These are phyloP conservation scores for Mycena rosella DNA, from an alignment of 768 basidiomycete species.

Conservation along the genomic window DNA sequence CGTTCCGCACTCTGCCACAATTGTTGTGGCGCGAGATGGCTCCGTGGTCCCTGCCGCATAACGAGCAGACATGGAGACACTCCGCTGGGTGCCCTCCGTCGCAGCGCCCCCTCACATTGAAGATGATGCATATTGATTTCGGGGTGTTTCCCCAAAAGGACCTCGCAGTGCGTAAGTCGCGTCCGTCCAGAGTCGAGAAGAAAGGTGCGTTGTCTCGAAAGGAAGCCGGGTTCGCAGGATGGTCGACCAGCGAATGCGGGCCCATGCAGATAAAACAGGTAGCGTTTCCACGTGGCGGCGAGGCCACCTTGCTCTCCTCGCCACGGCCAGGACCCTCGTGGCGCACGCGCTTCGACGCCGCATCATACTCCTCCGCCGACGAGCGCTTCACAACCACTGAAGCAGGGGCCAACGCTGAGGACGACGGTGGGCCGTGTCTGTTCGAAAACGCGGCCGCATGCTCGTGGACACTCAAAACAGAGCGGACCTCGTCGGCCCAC, in stretches of 20 bases:
- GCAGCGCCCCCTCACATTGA: no score
- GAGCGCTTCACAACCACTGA: neutral
- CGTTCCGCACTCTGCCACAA: neutral
- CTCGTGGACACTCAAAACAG: neutral
- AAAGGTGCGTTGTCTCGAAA: neutral
- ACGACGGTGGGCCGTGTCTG: no score
- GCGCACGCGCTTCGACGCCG: neutral
- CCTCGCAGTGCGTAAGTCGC: neutral
- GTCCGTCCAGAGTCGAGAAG: neutral
- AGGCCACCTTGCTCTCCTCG: neutral
- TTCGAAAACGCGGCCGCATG: neutral
- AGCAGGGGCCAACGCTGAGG: neutral
- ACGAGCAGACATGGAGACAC: no score
- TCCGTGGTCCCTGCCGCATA: no score
- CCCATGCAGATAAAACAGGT: neutral
- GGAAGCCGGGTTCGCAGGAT: neutral
- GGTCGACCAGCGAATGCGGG: neutral
- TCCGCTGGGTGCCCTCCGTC: no score
- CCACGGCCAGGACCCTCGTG: no score
- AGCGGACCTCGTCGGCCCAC: neutral
- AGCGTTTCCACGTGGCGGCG: neutral
- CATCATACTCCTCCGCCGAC: neutral
- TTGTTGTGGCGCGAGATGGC: neutral
- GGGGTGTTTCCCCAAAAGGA: neutral
- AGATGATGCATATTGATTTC: neutral